phyloP scores from a whole-genome alignment of 345 rosid genomes.

The Heritiera littoralis region DNA sequence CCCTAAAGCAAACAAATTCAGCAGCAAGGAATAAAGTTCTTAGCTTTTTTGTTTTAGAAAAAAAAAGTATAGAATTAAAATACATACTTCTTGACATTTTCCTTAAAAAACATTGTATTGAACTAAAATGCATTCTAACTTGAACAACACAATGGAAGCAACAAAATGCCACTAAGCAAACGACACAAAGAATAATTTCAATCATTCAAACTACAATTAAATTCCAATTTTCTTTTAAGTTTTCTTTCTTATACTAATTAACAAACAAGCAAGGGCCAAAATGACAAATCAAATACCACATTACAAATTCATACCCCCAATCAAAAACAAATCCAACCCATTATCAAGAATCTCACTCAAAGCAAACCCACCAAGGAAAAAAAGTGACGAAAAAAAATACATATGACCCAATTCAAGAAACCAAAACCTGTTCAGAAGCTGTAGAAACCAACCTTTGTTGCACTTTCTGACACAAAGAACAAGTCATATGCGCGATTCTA shows the following conservation, averaged over 20 bases:
- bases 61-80: not conserved
- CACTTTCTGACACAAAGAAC: conserved; percentile 76
- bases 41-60: not conserved
- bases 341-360: not conserved
- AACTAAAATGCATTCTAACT: not conserved
- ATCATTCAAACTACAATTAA: not conserved
- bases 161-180: not conserved
- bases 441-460: conserved; percentile 53
- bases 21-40: not conserved
- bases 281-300: not conserved
- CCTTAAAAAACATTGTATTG: too few species aligned
- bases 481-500: conserved; percentile 75
- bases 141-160: not conserved
- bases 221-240: not conserved
- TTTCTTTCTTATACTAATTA: not conserved
- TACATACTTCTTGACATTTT: too few species aligned
- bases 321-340: not conserved
- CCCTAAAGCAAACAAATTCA: not conserved
- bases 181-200: not conserved
- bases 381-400: not conserved
- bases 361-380: conserved; percentile 3
- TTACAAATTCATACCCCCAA: not conserved
- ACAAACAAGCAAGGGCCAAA: not conserved
- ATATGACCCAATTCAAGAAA: not conserved
- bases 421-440: conserved; percentile 42